These are phyloP conservation scores for Tolypocladium endophyticum DNA, from an alignment of 2,329 filamentous ascomycete genomes.

Conservation along the genomic window DNA sequence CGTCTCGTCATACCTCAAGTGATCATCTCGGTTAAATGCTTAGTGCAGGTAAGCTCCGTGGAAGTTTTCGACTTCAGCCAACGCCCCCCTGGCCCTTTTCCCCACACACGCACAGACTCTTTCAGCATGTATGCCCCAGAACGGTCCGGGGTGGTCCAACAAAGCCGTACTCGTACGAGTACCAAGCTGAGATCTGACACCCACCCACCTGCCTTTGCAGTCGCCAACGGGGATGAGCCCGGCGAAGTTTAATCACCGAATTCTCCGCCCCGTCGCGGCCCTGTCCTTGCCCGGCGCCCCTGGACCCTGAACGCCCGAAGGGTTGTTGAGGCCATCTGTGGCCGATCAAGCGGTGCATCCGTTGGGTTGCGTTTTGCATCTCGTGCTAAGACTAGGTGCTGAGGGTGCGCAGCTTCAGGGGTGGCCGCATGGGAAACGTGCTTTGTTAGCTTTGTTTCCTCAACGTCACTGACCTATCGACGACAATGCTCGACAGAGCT, in stretches of 20 bases:
- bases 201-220: neutral
- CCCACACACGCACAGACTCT: neutral
- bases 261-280: neutral
- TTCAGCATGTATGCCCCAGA: neutral
- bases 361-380: neutral
- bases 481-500: neutral
- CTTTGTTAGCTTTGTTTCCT: neutral
- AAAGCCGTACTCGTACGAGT: neutral
- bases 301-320: neutral
- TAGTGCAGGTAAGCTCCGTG: neutral
- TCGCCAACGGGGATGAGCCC: neutral
- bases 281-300: neutral
- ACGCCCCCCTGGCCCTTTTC: neutral
- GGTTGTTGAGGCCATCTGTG: neutral
- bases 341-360: neutral
- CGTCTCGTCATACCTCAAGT: neutral
- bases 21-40: neutral
- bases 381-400: neutral
- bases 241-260: neutral
- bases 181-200: neutral
- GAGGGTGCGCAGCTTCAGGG: neutral
- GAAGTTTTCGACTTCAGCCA: neutral
- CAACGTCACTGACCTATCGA: neutral
- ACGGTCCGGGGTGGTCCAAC: neutral
- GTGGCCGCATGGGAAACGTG: neutral